A percentile compares a stretch with the other conserved stretches of the same genome.
phyloP scores from a whole-genome alignment of 208 protist genomes.

The Pavlovales sp. region DNA sequence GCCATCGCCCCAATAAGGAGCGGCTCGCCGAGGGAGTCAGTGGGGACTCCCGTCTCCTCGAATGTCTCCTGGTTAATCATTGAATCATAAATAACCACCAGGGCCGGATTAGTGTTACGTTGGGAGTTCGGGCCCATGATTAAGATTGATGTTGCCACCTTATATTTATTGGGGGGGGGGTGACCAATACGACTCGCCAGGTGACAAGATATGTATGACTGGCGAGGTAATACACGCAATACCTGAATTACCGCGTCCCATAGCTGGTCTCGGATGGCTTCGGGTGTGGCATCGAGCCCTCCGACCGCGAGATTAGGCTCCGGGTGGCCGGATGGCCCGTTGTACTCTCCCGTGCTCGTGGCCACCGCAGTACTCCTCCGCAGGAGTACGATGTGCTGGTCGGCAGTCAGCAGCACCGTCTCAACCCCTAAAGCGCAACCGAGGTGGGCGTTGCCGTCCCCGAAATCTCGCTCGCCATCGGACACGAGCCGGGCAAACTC shows the following conservation, averaged over 20 bases:
- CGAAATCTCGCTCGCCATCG: neutral
- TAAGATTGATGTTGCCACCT: no score
- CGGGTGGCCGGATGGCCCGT: neutral
- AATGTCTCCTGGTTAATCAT: neutral
- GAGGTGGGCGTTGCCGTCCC: neutral
- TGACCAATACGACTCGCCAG: no score
- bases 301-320: neutral
- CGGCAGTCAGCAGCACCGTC: neutral
- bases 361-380: neutral
- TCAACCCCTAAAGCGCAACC: neutral
- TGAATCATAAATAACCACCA: no score
- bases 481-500: neutral
- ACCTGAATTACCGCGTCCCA: neutral
- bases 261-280: neutral
- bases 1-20: neutral
- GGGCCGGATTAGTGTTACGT: no score
- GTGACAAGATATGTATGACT: no score
- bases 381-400: neutral
- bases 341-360: neutral
- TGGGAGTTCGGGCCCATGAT: no score
- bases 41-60: neutral
- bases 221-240: no score
- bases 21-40: neutral
- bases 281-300: neutral
- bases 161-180: no score